Evolutionary conservation across 164 flowering plant genomes (phyloP), one percentile per base, ranked within the genome.

Genomic region (Vitis amurensis): DNA sequence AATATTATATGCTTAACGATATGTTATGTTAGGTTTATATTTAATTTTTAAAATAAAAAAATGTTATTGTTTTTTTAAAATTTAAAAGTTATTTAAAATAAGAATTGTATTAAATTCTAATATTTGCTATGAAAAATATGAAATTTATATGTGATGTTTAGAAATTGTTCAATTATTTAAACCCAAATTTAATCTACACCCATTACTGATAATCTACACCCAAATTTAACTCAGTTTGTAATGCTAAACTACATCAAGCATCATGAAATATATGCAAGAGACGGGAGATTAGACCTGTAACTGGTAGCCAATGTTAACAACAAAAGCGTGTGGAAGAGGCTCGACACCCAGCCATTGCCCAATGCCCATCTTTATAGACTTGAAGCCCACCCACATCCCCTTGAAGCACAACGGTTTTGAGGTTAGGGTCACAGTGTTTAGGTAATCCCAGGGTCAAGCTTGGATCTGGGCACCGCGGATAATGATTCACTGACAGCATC

Each of bases 401-500:
- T 73, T 81, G 86, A 8, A 72, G 74, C 4, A 85, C 71, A 16
- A 83, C 52, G 55, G 78, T 83, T 10, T 83, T 68, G 64, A 81
- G 74, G 52, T 71, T 75, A 0, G 82, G 82, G 48, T 81, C 87
- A 56, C 72, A 14, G 44, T 80, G 87, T 29, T 63, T 64, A 4
- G 76, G 73, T 44, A 81, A 15, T 29, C 88, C 89, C 37, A 80
- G 63, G 2, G 86, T 78, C 37, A 82, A 60, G 9, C 79, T 78
- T 11, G 88, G 88, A 30, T 85, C 80, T 0, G 88, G 86, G 47
- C 74, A 72, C 10, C 64, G 64, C 13, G 77, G 81, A 48, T 86
- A 78, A 56, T 77, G 75, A 64, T 80, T 80, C 1, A 75, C 71
- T 8, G 72, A 17, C 64, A 83, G 6, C n/a, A 50, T 9, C 16